These are phyloP conservation scores for Saussurea involucrata DNA, from an alignment of 129 eudicot genomes.

Conservation along the genomic window DNA sequence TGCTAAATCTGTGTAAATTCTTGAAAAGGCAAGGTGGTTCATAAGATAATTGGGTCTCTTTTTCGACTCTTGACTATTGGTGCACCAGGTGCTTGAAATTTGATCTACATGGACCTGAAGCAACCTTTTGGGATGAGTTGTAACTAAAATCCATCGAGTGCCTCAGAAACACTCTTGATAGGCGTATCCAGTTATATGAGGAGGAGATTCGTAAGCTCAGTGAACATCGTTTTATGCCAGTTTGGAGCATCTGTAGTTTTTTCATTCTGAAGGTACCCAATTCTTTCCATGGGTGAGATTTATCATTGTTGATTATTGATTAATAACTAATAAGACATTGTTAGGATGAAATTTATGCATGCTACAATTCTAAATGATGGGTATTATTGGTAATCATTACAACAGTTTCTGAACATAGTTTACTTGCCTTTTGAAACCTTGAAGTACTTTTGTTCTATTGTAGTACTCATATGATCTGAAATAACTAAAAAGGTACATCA, in stretches of 20 bases:
- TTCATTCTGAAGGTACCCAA: slow-evolving; percentile 76
- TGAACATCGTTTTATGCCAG: too few relatives aligned
- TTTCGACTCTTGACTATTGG: slow-evolving; percentile 24
- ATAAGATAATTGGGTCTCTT: neutral
- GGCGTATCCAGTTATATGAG: slow-evolving; percentile 87
- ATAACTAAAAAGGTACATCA: neutral
- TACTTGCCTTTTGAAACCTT: neutral
- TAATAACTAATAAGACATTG: slow-evolving; percentile 6
- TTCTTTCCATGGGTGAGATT: neutral
- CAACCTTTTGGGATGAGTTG: slow-evolving; percentile 83
- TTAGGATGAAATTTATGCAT: neutral
- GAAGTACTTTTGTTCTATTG: neutral
- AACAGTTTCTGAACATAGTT: neutral
- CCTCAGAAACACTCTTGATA: slow-evolving; percentile 77
- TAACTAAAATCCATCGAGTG: slow-evolving; percentile 78
- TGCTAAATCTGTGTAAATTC: too few relatives aligned
- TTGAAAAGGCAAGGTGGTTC: neutral
- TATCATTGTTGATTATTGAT: neutral
- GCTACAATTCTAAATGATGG: neutral
- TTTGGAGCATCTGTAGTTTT: slow-evolving; percentile 87
- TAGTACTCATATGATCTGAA: neutral
- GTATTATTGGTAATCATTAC: neutral
- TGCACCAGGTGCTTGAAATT: slow-evolving; percentile 78
- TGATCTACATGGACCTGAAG: slow-evolving; percentile 66
- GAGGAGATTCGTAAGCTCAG: slow-evolving; percentile 94